Evolutionary conservation across 257 asterid genomes (phyloP), one percentile per base, ranked within the genome.

Genomic region (Paraleonurus japonicus): DNA sequence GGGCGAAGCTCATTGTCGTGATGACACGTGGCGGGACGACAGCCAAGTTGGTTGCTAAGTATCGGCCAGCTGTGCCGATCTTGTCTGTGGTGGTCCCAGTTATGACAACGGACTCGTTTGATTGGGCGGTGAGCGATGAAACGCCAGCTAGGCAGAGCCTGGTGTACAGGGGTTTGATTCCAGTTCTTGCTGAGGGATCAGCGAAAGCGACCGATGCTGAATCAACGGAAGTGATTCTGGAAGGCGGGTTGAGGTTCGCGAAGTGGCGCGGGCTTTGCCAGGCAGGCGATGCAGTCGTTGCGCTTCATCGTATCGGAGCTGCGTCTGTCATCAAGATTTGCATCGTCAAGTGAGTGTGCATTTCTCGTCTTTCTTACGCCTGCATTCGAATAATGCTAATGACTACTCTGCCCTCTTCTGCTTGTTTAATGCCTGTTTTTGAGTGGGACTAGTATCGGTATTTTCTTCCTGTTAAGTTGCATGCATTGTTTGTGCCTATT

Each of bases 1-100:
- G 13, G 50, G 95, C 97, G 0, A 85, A 81, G 50, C 95, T 91
- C 50, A 91, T 91, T 63, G 91, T 91, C 0, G 97, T 91, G 76
- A 51, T 91, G 81, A 91, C 97, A 24, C 92, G 96, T 4, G 97
- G 96, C 1, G 97, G 97, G 72, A 80, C 86, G 0, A 91, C 97
- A 0, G 96, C 97, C n/a, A 91, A 85, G 81, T 43, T 91, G 63
- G 97, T 89, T 5, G 96, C 96, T 37, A 91, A 91, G 87, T 91
- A 91, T 15, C 63, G 97, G 53, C 97, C 96, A 0, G 92, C 92
- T 0, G 97, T 91, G 30, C 97, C 97, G 2, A 84, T 91, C 65
- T 59, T 90, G 26, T 90, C 97, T 0, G 97, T 90, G 70, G 97
- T 90, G 17, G 97, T 90, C 53, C 96, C 96, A 0, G 81, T 88